These are phyloP conservation scores for Sodiomyces alkalinus DNA, from an alignment of 2,329 filamentous ascomycete species.

Conservation along the genomic window DNA sequence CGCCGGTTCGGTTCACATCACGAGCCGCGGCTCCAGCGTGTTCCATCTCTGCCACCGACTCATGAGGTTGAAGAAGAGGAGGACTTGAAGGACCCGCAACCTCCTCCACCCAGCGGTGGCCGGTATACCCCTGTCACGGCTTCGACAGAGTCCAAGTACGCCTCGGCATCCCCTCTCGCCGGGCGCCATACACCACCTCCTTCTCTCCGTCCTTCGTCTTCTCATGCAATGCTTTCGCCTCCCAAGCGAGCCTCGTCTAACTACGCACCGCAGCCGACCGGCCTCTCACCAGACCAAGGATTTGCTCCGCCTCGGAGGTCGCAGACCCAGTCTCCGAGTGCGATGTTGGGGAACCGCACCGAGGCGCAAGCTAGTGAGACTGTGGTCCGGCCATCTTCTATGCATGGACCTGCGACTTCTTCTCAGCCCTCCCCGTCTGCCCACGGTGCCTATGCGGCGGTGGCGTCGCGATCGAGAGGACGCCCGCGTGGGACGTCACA, in stretches of 20 bases:
- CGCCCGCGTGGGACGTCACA: constrained; percentile 38
- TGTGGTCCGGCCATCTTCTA: constrained; percentile 38
- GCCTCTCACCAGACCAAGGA: constrained; percentile 17
- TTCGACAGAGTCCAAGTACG: constrained; percentile 21
- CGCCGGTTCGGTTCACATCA: constrained; percentile 36
- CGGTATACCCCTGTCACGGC: constrained; percentile 10
- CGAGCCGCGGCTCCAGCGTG: constrained; percentile 37
- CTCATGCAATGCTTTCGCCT: constrained; percentile 39
- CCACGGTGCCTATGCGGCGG: constrained; percentile 10
- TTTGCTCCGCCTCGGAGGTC: constrained; percentile 42
- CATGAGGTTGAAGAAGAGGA: constrained; percentile 47
- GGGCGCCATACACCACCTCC: constrained; percentile 35
- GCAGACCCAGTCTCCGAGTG: constrained; percentile 46
- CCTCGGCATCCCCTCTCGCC: constrained; percentile 17
- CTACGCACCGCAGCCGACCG: constrained; percentile 29
- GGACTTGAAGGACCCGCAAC: constrained; percentile 9
- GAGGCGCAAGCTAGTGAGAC: constrained; percentile 23
- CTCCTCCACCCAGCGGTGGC: constrained; percentile 8
- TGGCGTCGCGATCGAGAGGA: too few relatives aligned
- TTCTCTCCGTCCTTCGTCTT: constrained; percentile 20
- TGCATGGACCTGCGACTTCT: constrained; percentile 22
- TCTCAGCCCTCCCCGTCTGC: constrained; percentile 13
- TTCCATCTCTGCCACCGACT: constrained; percentile 44
- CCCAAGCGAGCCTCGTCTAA: constrained; percentile 36
- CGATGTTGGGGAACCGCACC: constrained; percentile 23